Percentiles rank a stretch among this genome's conserved stretches.
Evolutionary conservation across 352 stramenopile species (phyloP).

Genomic region (Elongisporangium prolatum): DNA sequence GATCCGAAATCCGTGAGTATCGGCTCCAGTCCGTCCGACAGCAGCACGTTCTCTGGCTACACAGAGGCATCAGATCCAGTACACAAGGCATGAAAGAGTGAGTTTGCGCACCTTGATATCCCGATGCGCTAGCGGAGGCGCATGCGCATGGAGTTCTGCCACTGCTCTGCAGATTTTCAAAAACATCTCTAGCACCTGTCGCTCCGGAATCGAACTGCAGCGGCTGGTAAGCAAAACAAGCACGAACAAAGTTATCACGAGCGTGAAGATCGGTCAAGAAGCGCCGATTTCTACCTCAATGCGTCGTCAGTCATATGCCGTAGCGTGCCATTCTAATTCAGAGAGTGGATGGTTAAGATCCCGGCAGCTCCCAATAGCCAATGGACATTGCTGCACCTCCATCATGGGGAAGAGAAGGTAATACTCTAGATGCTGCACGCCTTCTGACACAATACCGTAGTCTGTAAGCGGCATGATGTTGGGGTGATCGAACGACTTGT

Average conservation of each 20-base stretch:
- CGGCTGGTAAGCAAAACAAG: conserved; percentile 8
- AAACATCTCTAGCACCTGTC: conserved; percentile 76
- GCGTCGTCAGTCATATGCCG: conserved; percentile 79
- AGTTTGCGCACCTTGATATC: conserved; percentile 71
- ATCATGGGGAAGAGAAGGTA: conserved; percentile 87
- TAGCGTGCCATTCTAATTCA: conserved; percentile 67
- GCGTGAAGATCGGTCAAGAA: conserved; percentile 2
- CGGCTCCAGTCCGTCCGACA: conserved; percentile 71
- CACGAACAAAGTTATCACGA: neutral
- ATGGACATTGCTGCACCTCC: conserved; percentile 31
- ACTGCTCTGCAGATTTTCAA: conserved; percentile 79
- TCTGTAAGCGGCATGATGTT: conserved; percentile 85
- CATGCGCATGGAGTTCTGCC: conserved; percentile 64
- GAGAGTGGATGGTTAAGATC: neutral
- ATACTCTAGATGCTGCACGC: conserved; percentile 47
- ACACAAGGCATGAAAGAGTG: neutral
- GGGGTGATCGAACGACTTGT: conserved; percentile 65
- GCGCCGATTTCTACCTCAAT: conserved; percentile 26
- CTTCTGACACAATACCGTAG: conserved; percentile 59
- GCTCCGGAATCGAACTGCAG: conserved; percentile 54
- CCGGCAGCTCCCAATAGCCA: neutral
- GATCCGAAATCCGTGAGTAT: conserved; percentile 89
- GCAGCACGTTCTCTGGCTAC: conserved; percentile 85
- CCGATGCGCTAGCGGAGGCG: conserved; percentile 71
- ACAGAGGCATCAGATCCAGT: neutral